Conservation (phyloP, 169 alveolate species). For the Plasmodium inui region DNA sequence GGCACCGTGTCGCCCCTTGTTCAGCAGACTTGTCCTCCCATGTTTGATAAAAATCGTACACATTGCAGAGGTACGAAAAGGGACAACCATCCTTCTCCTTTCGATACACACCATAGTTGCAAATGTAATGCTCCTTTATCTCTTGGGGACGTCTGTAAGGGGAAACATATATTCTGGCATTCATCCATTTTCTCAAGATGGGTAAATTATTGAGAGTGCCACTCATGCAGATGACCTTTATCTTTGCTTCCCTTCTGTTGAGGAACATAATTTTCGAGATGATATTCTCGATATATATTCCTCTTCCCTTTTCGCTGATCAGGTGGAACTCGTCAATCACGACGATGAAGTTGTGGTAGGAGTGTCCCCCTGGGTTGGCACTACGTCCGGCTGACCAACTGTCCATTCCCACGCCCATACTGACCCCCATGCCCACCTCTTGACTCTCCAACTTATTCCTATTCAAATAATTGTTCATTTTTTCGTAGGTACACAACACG, state of each 20-base stretch:
- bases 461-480: conserved; percentile 30
- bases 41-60: not conserved
- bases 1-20: not conserved
- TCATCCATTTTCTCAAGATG: conserved; percentile 37
- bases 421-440: not conserved
- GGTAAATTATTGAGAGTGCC: conserved; percentile 37
- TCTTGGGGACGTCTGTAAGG: conserved; percentile 56
- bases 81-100: conserved; percentile 5
- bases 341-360: not conserved
- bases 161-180: conserved; percentile 43
- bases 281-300: conserved; percentile 58
- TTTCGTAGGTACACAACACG: conserved; percentile 64
- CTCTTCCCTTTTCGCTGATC: conserved; percentile 61
- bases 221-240: conserved; percentile 68
- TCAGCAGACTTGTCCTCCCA: not conserved
- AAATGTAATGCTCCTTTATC: conserved; percentile 51
- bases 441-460: conserved; percentile 3
- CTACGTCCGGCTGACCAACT: not conserved
- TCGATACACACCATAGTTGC: conserved; percentile 33
- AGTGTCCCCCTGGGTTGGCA: not conserved
- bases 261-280: conserved; percentile 38
- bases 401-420: not conserved
- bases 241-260: conserved; percentile 5
- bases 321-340: conserved; percentile 62
- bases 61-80: conserved; percentile 4